Base-by-base conservation (phyloP, 2,329 filamentous ascomycete species). In the Fusarium sororula region DNA sequence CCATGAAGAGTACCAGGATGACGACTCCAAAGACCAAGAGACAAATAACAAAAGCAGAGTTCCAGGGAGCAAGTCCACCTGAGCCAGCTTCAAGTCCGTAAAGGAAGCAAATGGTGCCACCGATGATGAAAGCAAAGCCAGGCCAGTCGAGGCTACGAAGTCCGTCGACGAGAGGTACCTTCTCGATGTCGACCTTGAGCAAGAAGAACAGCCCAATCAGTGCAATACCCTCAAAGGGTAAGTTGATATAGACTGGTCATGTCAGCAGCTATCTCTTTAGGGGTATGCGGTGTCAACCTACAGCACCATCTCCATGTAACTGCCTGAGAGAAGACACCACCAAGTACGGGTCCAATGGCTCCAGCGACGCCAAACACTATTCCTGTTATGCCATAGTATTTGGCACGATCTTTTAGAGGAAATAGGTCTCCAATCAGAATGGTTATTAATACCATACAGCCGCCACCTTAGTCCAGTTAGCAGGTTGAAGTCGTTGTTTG, bases 91-190 rank as follows among this genome's bases (percentile, higher is more conserved):
- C 92, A 7, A 98, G 89, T 1, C 94, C 95, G 48, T 98, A 90
- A 3, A 98, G 89, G 70, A 97, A 87, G 93, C 97, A 96, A 20
- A 97, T 86, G 0, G 93, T 95, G n/a, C 92, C 94, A 45, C 92
- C 93, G 22, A 95, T 88, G 80, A 96, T 89, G 35, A 87, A 81
- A 3, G 85, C 24, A 63, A 85, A 87, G 38, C 88, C 88, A 1
- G 85, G 70, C 89, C 89, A 90, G 81, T 90, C 89, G 39, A 90
- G 86, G 20, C 91, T 91, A 30, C 88, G 87, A 12, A 94, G 81
- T 2, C 92, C 92, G 44, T 90, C 80, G 50, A 85, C 79, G 6
- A 93, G 79, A 1, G 90, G 87, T 1, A 92, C 93, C 61, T 87
- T 87, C 3, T 91, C 91, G n/a, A 90, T 92, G 79, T 93, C 89